Percentiles rank a stretch among this genome's conserved stretches.
Conservation (phyloP, 495 filamentous ascomycete genomes). For the Pseudoneurospora amorphoporcata region DNA sequence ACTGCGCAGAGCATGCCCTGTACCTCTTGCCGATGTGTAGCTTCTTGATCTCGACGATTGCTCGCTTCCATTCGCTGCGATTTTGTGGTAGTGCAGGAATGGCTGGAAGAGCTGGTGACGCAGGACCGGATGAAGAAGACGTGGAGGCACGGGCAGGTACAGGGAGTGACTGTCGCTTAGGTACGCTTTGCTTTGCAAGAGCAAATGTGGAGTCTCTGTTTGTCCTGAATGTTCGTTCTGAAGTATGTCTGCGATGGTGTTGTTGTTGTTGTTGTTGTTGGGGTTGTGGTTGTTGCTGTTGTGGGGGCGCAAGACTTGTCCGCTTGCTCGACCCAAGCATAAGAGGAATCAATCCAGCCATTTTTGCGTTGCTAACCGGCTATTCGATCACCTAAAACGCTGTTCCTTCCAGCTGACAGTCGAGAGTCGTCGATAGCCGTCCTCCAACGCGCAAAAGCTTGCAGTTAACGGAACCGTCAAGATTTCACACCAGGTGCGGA, state of each 20-base stretch:
- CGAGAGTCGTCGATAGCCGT: neutral
- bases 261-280: neutral
- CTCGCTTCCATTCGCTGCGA: conserved; percentile 31
- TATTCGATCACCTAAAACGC: neutral
- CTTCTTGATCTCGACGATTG: conserved; percentile 36
- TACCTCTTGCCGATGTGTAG: conserved; percentile 34
- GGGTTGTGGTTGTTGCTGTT: conserved; percentile 1
- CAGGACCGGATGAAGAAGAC: neutral
- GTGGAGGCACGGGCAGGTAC: conserved; percentile 2
- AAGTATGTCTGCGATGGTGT: conserved; percentile 1
- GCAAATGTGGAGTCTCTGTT: conserved; percentile 3
- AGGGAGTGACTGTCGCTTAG: conserved; percentile 15
- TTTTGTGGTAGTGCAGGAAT: conserved; percentile 20
- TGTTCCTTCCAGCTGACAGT: neutral
- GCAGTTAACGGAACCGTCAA: neutral
- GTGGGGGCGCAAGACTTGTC: conserved; percentile 9
- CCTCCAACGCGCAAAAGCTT: neutral
- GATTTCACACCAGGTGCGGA: neutral
- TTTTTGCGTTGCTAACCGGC: neutral
- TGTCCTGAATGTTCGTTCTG: conserved; percentile 3
- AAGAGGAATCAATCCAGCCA: conserved; percentile 21
- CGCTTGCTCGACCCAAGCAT: conserved; percentile 21
- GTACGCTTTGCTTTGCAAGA: neutral
- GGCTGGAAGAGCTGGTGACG: neutral
- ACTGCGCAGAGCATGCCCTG: conserved; percentile 35